These are phyloP conservation scores for Gossypium stocksii DNA, from an alignment of 345 rosid species.

Conservation along the genomic window DNA sequence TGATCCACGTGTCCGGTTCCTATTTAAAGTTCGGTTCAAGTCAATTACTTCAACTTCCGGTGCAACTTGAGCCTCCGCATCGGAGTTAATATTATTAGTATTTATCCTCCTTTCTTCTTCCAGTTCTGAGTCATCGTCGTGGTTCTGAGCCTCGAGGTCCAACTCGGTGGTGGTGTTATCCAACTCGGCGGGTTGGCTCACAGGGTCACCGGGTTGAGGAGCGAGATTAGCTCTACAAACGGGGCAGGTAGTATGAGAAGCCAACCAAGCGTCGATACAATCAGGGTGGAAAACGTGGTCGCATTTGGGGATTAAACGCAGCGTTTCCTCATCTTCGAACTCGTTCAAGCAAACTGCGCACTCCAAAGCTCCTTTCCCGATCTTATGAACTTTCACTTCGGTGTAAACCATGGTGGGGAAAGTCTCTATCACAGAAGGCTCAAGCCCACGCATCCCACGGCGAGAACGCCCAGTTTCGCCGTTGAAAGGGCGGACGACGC, in stretches of 20 bases:
- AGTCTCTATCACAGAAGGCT: constrained; percentile 44
- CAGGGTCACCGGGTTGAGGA: constrained; percentile 36
- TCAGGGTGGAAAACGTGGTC: constrained; percentile 93
- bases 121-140: constrained; percentile 1
- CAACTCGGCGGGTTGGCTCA: background rate
- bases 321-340: constrained; percentile 86
- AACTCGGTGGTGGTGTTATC: constrained; percentile 2
- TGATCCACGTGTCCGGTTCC: constrained; percentile 53
- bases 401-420: constrained; percentile 82
- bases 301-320: constrained; percentile 88
- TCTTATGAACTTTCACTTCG: constrained; percentile 69
- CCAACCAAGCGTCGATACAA: constrained; percentile 82
- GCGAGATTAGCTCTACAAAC: constrained; percentile 80
- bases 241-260: constrained; percentile 83
- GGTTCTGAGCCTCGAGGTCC: constrained; percentile 40
- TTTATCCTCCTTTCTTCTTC: constrained; percentile 1
- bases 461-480: constrained; percentile 28
- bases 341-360: constrained; percentile 90
- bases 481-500: constrained; percentile 12
- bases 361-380: constrained; percentile 84
- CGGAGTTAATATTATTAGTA: background rate
- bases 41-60: constrained; percentile 25
- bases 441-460: constrained; percentile 55
- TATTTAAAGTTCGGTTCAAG: constrained; percentile 22
- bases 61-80: background rate